Evolutionary conservation across 2,329 filamentous ascomycete species (phyloP).

Genomic region (Hymenoscyphus fructigenus): DNA sequence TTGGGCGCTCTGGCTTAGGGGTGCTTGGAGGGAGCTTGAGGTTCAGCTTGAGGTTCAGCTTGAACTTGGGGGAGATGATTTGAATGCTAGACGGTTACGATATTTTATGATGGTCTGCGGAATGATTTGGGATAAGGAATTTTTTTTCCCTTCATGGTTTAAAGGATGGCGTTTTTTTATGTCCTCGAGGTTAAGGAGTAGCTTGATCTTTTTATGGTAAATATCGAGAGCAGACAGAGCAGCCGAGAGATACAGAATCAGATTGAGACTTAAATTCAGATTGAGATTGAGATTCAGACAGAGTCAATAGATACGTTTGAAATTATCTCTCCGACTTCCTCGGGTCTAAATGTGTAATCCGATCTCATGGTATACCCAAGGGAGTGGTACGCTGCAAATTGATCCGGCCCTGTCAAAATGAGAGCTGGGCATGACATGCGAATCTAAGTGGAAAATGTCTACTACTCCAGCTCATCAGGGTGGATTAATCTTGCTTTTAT

Average conservation of each 20-base stretch:
- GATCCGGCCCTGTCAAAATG: too few species aligned
- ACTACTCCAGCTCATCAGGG: too few species aligned
- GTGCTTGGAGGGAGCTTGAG: background rate
- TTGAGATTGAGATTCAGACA: background rate
- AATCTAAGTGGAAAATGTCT: too few species aligned
- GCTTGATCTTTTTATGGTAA: background rate
- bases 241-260: background rate
- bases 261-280: background rate
- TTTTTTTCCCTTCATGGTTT: background rate
- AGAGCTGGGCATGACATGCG: too few species aligned
- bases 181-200: too few species aligned
- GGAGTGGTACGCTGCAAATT: too few species aligned
- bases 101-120: background rate
- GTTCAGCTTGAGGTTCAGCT: background rate
- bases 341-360: too few species aligned
- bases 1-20: constrained; percentile 69
- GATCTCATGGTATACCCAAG: background rate
- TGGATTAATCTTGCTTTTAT: too few species aligned
- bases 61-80: background rate
- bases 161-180: too few species aligned
- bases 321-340: too few species aligned
- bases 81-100: background rate
- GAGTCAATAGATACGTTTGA: background rate
- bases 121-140: background rate
- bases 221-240: too few species aligned